Evolutionary conservation across 805 yeast species (phyloP).

Genomic region (Yamadazyma scolyti): DNA sequence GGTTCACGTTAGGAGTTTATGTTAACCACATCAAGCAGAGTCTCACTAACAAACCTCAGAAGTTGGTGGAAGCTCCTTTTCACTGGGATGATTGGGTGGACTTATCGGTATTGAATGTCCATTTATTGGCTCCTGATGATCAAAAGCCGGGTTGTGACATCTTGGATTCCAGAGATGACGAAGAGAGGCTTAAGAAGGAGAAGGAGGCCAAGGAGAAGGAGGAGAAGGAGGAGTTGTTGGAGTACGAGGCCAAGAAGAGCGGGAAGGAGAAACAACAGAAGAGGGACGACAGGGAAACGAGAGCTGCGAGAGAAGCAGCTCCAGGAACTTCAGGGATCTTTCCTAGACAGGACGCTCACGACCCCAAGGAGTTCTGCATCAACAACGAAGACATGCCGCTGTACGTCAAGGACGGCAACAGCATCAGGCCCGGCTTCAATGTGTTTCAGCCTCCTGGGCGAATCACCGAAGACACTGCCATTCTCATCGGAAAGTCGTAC

Average conservation of each 20-base stretch:
- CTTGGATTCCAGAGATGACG: constrained; percentile 33
- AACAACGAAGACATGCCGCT: constrained; percentile 11
- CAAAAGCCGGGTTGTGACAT: constrained; percentile 38
- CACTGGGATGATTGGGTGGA: constrained; percentile 59
- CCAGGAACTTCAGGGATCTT: constrained; percentile 9
- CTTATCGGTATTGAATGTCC: constrained; percentile 36
- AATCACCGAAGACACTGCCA: constrained; percentile 22
- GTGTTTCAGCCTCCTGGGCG: constrained; percentile 28
- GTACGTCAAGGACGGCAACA: constrained; percentile 17
- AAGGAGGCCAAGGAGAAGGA: constrained; percentile 10
- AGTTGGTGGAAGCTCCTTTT: constrained; percentile 29
- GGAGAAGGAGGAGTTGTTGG: constrained; percentile 8
- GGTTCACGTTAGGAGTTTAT: constrained; percentile 26
- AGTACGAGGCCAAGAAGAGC: constrained; percentile 8
- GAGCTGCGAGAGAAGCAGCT: constrained; percentile 5
- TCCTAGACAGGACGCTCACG: constrained; percentile 9
- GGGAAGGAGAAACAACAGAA: constrained; percentile 5
- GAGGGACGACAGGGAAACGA: constrained; percentile 6
- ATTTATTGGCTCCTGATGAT: constrained; percentile 19
- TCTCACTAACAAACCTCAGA: constrained; percentile 1
- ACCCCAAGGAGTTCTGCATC: constrained; percentile 17
- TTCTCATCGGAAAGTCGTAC: constrained; percentile 34
- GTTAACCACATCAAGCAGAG: constrained; percentile 12
- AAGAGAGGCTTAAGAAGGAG: constrained; percentile 10
- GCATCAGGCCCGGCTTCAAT: constrained; percentile 34